These are phyloP conservation scores for Hapsidospora chrysogenum DNA, from an alignment of 495 filamentous ascomycete species.

Conservation along the genomic window DNA sequence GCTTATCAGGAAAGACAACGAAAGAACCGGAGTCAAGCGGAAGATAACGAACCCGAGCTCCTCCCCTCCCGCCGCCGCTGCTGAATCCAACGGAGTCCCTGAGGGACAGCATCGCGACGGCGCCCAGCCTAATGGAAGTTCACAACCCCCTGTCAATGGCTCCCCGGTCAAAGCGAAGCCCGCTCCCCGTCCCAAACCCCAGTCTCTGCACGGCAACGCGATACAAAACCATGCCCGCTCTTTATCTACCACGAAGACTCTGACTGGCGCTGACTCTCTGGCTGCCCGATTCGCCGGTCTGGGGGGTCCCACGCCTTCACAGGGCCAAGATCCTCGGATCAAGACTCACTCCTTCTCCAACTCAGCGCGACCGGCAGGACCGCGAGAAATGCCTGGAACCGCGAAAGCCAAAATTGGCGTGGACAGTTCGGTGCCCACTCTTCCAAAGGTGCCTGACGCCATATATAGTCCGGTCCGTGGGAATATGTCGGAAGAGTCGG, in stretches of 20 bases:
- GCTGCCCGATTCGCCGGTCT: slow-evolving; percentile 42
- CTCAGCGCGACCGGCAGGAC: slow-evolving; percentile 1
- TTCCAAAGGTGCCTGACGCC: slow-evolving; percentile 69
- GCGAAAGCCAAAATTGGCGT: slow-evolving; percentile 40
- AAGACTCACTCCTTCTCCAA: slow-evolving; percentile 17
- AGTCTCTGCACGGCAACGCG: slow-evolving; percentile 38
- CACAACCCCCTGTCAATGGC: slow-evolving; percentile 5
- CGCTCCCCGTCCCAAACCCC: slow-evolving; percentile 43
- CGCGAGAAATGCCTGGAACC: slow-evolving; percentile 28
- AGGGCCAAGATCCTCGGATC: slow-evolving; percentile 19
- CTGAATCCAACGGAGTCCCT: no score
- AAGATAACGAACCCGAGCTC: no score
- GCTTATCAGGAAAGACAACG: slow-evolving; percentile 52
- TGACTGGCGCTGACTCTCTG: slow-evolving; percentile 22
- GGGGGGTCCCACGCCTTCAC: slow-evolving; percentile 14
- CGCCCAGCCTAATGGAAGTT: neutral
- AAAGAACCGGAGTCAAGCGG: slow-evolving; percentile 31
- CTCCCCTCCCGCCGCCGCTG: no score
- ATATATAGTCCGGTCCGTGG: slow-evolving; percentile 64
- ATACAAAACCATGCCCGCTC: slow-evolving; percentile 9
- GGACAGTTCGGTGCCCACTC: slow-evolving; percentile 25
- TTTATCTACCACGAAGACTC: slow-evolving; percentile 1
- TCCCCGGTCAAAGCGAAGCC: slow-evolving; percentile 24
- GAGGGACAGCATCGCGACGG: neutral
- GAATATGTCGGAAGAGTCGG: slow-evolving; percentile 34